Evolutionary conservation across 495 filamentous ascomycete species (phyloP), one percentile per base, ranked within the genome.

Genomic region (Paragyromitra xinjiangensis): DNA sequence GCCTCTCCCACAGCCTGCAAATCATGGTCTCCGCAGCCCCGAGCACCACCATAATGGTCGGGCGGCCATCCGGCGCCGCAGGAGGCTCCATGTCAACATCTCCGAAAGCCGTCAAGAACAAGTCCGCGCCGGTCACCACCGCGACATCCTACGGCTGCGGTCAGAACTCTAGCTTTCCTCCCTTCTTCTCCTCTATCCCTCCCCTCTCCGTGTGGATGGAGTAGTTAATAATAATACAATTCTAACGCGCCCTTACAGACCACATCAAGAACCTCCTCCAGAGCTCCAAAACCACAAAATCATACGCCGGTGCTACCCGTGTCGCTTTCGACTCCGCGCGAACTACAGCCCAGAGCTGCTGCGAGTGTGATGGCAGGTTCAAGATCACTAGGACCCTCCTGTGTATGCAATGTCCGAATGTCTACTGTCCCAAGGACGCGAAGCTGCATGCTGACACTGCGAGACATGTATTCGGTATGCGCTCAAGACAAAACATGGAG

Each of bases 351-450:
- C 80, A 82, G 63, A 73, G 61, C 42, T 83, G 81, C 69, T 48
- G 16, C 24, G 69, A 73, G 26, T 82, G 81, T 59, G 74, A 77
- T 6, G 78, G 75, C 75, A 81, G 72, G 58, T 81, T 83, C 61
- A 73, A 74, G 48, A 81, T 91, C 67, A 88, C 88, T 7, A 85
- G 89, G 51, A 90, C 90, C 59, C 91, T 90, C 75, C 85, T 93
- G 19, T 93, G 91, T 78, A 85, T 93, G 45, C 90, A 93, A 82
- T 93, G 91, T 77, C 86, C 90, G 29, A 84, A 81, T 19, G 88
- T 88, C 9, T 82, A 88, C 37, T 87, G 87, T 4, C 87, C 88
- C 64, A 86, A 88, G 19, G 88, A 89, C 64, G 85, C 88, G 3
- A 75, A 84, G 34, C 86, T 86, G 68, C 91, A 93, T 82, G 87